Evolutionary conservation across 805 yeast species (phyloP), one percentile per base, ranked within the genome.

Genomic region (Nadsonia fulvescens): DNA sequence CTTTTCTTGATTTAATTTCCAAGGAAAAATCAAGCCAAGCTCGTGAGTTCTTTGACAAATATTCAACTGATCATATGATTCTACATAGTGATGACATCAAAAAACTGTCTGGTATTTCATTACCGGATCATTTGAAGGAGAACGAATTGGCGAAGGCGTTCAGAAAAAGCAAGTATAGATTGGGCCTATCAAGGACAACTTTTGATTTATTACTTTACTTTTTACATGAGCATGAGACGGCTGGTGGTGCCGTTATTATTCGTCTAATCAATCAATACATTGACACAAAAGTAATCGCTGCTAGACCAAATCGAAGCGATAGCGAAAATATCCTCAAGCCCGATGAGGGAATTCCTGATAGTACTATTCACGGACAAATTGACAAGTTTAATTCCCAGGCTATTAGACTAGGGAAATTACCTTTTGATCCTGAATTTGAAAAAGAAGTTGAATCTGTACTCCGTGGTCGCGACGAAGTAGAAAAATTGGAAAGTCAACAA

Each of bases 191-290:
- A 8, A 71, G 77, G 35, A 82, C 94, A 1, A 69, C 92, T 4
- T 61, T 86, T 43, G 89, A 82, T 45, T 54, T 86, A 38, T 61
- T 89, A 36, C 57, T 89, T 28, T 78, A 79, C 45, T 86, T 82
- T 39, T 51, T 89, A 29, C 92, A 81, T 46, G 95, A 86, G 43
- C 79, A 82, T 46, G 95, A 82, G 49, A 74, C 75, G 6, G 71
- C 72, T 29, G 96, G 96, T 22, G 96, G 96, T 2, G 74, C 83
- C 2, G 65, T 86, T 19, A 58, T 86, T 28, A 78, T 89, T 24
- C 59, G 94, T 38, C 62, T 81, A 25, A 71, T 89, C 35, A 89
- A 89, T 53, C 83, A 81, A 51, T 70, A 79, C 46, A 59, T 89
- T 39, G 70, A 63, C 21, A 40, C 52, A 12, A 35, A 43, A 14